Evolutionary conservation across 202 grass and related monocot species (phyloP).

Genomic region (Brachypodium distachyon): DNA sequence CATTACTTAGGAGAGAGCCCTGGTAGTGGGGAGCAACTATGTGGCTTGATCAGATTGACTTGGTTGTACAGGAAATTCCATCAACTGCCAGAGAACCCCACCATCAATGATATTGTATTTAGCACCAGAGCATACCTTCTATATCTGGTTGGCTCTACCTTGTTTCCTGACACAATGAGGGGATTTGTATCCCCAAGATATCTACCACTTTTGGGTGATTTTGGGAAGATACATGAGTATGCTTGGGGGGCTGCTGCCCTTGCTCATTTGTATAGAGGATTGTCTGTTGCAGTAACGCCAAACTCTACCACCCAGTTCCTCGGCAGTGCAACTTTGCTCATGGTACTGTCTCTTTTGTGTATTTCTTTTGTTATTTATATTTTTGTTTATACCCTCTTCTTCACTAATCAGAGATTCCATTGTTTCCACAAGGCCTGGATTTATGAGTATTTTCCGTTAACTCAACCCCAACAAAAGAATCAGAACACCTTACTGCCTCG

Average conservation of each 20-base stretch:
- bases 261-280: constrained; percentile 56
- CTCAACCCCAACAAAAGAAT: constrained; percentile 63
- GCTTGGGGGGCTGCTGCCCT: constrained; percentile 54
- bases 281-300: constrained; percentile 57
- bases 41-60: constrained; percentile 64
- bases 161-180: constrained; percentile 54
- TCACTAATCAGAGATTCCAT: constrained; percentile 14
- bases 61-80: constrained; percentile 55
- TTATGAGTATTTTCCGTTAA: constrained; percentile 55
- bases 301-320: constrained; percentile 52
- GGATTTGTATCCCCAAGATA: constrained; percentile 68
- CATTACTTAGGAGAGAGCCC: constrained; percentile 50
- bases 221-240: constrained; percentile 56
- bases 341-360: constrained; percentile 34
- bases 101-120: constrained; percentile 41
- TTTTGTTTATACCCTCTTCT: background rate
- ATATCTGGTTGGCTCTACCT: constrained; percentile 56
- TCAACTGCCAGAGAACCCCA: constrained; percentile 43
- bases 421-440: constrained; percentile 45
- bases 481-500: constrained; percentile 40
- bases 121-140: constrained; percentile 56
- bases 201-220: constrained; percentile 44
- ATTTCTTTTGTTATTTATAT: background rate
- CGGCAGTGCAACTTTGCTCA: constrained; percentile 53
- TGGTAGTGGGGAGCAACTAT: constrained; percentile 46